Percentiles rank a stretch among this genome's conserved stretches.
Evolutionary conservation across 768 basidiomycete species (phyloP).

Genomic region (Austroboletus eburneus): DNA sequence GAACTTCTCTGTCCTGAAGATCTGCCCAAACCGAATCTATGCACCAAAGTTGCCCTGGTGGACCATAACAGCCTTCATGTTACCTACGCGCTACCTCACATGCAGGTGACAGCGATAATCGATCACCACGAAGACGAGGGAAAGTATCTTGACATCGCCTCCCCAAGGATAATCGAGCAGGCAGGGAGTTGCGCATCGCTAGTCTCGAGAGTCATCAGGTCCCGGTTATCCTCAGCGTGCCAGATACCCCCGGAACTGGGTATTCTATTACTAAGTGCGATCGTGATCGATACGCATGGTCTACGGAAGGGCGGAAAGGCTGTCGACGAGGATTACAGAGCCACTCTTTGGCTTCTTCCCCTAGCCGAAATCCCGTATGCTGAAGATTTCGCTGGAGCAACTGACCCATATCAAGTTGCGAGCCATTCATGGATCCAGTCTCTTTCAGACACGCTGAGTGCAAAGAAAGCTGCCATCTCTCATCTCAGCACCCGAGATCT

Average conservation of each 20-base stretch:
- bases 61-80: constrained; percentile 79
- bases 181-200: constrained; percentile 78
- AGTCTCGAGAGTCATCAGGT: constrained; percentile 40
- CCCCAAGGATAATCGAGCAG: constrained; percentile 64
- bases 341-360: constrained; percentile 62
- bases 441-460: constrained; percentile 41
- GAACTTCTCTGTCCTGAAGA: constrained; percentile 70
- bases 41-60: constrained; percentile 70
- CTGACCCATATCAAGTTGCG: constrained; percentile 28
- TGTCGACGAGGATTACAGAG: constrained; percentile 53
- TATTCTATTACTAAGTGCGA: constrained; percentile 72
- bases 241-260: constrained; percentile 58
- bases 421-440: constrained; percentile 42
- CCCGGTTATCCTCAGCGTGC: constrained; percentile 22
- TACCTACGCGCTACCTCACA: constrained; percentile 36
- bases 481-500: constrained; percentile 71
- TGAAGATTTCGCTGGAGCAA: background rate
- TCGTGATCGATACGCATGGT: constrained; percentile 84
- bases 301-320: constrained; percentile 79
- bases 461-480: constrained; percentile 64
- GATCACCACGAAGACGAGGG: constrained; percentile 94
- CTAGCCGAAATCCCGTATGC: constrained; percentile 42
- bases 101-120: constrained; percentile 68
- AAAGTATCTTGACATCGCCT: constrained; percentile 51
- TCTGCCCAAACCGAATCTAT: constrained; percentile 40